Evolutionary conservation across 805 yeast genomes (phyloP).

Genomic region (Myxozyma kluyveri): DNA sequence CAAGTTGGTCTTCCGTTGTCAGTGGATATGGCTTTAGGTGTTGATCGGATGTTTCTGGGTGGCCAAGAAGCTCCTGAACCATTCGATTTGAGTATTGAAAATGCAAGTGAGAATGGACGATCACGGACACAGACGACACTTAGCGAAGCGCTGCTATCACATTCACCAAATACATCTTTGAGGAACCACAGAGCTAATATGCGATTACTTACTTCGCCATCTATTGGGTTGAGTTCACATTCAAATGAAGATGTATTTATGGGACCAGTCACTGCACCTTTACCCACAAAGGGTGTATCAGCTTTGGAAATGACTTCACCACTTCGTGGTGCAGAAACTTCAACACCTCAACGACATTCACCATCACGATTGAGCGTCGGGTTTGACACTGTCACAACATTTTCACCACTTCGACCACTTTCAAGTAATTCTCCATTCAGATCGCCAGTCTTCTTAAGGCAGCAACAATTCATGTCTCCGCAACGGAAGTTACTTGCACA

Average conservation of each 20-base stretch:
- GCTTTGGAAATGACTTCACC: not conserved
- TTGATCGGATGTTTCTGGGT: too few relatives aligned
- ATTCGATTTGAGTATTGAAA: too few relatives aligned
- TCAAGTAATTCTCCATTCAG: constrained; percentile 14
- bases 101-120: too few relatives aligned
- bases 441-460: constrained; percentile 21
- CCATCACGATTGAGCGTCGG: not conserved
- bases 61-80: too few relatives aligned
- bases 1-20: too few relatives aligned
- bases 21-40: too few relatives aligned
- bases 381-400: not conserved
- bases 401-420: constrained; percentile 21
- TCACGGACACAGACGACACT: not conserved
- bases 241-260: not conserved
- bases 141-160: constrained; percentile 3
- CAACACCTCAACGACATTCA: not conserved
- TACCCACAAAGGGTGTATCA: not conserved
- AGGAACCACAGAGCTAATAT: constrained; percentile 34
- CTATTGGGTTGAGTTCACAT: not conserved
- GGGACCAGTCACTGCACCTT: constrained; percentile 9
- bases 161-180: constrained; percentile 33
- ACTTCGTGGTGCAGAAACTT: not conserved
- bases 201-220: constrained; percentile 33
- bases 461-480: constrained; percentile 22
- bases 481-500: constrained; percentile 24